phyloP scores from a whole-genome alignment of 208 protist species.

The Balamuthia mandrillaris region DNA sequence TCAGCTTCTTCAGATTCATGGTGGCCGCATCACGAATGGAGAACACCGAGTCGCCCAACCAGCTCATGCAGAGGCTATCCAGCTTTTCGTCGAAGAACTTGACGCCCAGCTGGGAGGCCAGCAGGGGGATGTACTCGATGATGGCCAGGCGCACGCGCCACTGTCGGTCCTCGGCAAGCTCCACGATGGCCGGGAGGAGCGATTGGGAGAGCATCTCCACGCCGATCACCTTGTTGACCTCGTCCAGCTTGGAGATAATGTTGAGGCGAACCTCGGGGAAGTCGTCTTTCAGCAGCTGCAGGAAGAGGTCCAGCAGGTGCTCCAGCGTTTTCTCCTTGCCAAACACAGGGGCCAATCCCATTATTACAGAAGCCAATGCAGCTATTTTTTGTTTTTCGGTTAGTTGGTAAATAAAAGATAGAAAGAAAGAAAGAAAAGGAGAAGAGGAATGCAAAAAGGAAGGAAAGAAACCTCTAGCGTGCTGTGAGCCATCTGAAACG shows the following conservation, averaged over 20 bases:
- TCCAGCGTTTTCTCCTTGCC: constrained; percentile 77
- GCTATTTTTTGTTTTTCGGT: background rate
- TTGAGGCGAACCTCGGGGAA: constrained; percentile 80
- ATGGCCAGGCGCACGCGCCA: constrained; percentile 85
- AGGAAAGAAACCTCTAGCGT: constrained; percentile 67
- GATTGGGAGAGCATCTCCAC: constrained; percentile 72
- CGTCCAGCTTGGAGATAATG: constrained; percentile 81
- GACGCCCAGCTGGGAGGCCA: constrained; percentile 76
- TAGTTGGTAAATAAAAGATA: background rate
- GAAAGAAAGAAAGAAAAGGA: background rate
- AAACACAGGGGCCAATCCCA: constrained; percentile 74
- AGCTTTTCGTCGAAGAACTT: constrained; percentile 85
- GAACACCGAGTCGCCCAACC: constrained; percentile 82
- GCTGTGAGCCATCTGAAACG: constrained; percentile 70
- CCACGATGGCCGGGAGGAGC: constrained; percentile 80
- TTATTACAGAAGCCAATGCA: constrained; percentile 76
- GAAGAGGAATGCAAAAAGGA: background rate
- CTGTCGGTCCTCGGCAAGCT: constrained; percentile 83
- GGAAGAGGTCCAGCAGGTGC: constrained; percentile 77
- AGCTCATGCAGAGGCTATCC: constrained; percentile 72
- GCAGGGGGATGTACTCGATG: constrained; percentile 82
- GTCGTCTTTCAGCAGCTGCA: constrained; percentile 80
- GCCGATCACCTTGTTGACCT: constrained; percentile 74
- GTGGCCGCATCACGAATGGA: constrained; percentile 80
- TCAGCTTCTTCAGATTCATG: constrained; percentile 72